Percentiles rank a stretch among this genome's conserved stretches.
phyloP scores from a whole-genome alignment of 306 rosid species.

The Carpinus fangiana region DNA sequence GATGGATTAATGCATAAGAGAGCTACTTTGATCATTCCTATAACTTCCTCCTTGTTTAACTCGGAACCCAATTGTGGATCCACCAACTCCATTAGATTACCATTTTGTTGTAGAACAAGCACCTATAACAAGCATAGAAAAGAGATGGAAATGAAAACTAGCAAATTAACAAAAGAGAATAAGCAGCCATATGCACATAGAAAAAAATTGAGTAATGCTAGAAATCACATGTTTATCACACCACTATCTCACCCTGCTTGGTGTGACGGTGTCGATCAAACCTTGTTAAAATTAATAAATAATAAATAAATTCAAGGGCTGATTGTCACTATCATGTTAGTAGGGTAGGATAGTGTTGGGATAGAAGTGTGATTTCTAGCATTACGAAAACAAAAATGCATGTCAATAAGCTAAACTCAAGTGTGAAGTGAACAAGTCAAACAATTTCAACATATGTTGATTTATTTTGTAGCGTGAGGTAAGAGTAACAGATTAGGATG shows the following conservation, averaged over 20 bases:
- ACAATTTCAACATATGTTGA: not conserved
- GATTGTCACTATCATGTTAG: no score
- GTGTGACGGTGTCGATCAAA: no score
- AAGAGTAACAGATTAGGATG: no score
- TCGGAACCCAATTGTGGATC: constrained; percentile 50
- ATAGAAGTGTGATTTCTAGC: no score
- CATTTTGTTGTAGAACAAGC: not conserved
- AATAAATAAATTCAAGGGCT: no score
- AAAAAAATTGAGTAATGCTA: no score
- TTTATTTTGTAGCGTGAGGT: not conserved
- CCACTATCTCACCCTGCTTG: no score
- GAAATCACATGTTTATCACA: no score
- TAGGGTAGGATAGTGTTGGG: no score
- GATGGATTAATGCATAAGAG: constrained; percentile 47
- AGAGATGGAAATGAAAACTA: not conserved
- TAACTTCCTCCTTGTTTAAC: constrained; percentile 41
- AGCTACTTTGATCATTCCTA: constrained; percentile 48
- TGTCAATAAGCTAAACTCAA: not conserved
- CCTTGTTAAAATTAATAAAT: no score
- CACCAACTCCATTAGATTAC: constrained; percentile 42
- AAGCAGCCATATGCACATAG: no score
- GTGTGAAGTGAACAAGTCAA: not conserved
- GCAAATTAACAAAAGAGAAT: not conserved
- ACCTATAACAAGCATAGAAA: not conserved
- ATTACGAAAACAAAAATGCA: no score